phyloP scores from a whole-genome alignment of 257 asterid genomes.

The Echites panduratus region DNA sequence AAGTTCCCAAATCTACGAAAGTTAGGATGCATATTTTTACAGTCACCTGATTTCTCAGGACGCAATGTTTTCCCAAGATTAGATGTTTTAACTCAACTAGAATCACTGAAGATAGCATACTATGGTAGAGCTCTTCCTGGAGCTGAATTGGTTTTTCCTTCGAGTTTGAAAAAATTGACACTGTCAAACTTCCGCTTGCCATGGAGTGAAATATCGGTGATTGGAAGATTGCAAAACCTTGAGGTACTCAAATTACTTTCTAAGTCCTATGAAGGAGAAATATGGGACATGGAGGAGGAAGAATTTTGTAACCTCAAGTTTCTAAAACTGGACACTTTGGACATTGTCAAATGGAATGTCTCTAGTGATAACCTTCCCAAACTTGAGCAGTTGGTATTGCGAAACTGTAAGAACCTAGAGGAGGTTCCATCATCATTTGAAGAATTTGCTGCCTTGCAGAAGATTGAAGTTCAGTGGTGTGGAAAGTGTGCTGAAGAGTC shows the following conservation, averaged over 20 bases:
- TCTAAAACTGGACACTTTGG: neutral
- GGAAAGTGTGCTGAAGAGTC: neutral
- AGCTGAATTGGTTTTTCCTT: neutral
- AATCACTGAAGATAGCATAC: neutral
- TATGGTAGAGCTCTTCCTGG: neutral
- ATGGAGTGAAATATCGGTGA: neutral
- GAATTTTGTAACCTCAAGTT: neutral
- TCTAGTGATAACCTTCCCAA: neutral
- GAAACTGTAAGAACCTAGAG: neutral
- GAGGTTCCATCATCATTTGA: neutral
- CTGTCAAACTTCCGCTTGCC: conserved; percentile 1
- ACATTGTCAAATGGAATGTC: neutral
- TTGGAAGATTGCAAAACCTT: neutral
- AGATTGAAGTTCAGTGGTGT: conserved; percentile 1
- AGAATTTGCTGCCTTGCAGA: neutral
- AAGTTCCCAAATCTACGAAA: neutral
- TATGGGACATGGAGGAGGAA: neutral
- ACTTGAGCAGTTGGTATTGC: neutral
- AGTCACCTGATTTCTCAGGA: neutral
- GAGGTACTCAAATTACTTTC: conserved; percentile 2
- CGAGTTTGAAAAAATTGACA: neutral
- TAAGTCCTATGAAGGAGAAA: neutral
- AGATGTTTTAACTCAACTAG: neutral
- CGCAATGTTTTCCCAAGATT: neutral
- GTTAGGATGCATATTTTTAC: neutral